These are phyloP conservation scores for Sphagnum contortum DNA, from an alignment of 225 moss, liverwort and hornwort species.

Conservation along the genomic window DNA sequence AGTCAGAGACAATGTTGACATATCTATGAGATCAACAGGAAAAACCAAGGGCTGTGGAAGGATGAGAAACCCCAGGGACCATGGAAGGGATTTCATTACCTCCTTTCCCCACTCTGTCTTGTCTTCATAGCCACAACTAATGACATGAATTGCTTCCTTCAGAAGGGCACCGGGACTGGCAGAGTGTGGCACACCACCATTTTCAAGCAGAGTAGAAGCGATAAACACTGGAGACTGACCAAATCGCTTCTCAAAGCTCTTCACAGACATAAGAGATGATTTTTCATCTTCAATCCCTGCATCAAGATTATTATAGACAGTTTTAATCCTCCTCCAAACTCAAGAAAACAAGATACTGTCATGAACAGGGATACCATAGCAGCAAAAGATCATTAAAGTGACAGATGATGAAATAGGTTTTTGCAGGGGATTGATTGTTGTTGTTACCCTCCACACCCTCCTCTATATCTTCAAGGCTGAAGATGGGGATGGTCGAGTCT, in stretches of 20 bases:
- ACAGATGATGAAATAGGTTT: neutral
- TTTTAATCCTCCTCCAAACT: too few species aligned
- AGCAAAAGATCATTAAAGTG: too few species aligned
- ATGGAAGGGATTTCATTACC: constrained; percentile 14
- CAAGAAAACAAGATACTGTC: neutral
- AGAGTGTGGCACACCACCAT: constrained; percentile 75
- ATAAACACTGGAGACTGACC: constrained; percentile 93
- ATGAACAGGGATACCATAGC: too few species aligned
- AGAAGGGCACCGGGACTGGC: constrained; percentile 80
- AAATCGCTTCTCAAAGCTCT: constrained; percentile 86
- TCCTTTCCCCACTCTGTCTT: constrained; percentile 98
- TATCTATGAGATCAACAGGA: too few species aligned
- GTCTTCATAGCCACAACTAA: constrained; percentile 94
- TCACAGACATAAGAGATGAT: constrained; percentile 71
- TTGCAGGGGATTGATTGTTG: neutral
- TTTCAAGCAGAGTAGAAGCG: constrained; percentile 70
- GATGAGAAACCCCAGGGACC: too few species aligned
- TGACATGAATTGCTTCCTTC: constrained; percentile 95
- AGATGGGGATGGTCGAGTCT: constrained; percentile 88
- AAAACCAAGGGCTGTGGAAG: too few species aligned
- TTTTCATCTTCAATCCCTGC: constrained; percentile 61
- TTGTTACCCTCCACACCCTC: constrained; percentile 51
- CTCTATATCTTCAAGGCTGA: constrained; percentile 84
- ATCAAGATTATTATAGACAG: too few species aligned
- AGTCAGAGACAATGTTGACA: too few species aligned